These are phyloP conservation scores for Byssochlamys sp. DNA, from an alignment of 2,329 filamentous ascomycete species.

Conservation along the genomic window DNA sequence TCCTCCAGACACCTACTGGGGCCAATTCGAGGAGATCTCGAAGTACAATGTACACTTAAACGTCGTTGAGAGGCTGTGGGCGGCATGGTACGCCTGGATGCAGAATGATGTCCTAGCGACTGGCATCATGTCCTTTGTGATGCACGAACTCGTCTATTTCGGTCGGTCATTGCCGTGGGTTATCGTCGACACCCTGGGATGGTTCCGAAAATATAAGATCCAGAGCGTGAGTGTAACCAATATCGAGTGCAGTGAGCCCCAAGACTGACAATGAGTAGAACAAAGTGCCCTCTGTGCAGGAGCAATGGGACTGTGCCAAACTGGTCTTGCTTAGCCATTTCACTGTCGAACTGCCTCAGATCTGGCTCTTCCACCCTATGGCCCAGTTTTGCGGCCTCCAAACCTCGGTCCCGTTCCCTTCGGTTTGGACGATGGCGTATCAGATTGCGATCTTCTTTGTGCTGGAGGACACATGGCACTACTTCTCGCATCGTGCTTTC, in stretches of 20 bases:
- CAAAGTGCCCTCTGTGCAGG: constrained; percentile 84
- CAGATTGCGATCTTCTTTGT: constrained; percentile 93
- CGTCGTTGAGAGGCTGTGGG: constrained; percentile 79
- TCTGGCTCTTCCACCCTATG: constrained; percentile 96
- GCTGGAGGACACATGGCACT: constrained; percentile 95
- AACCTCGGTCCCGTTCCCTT: constrained; percentile 81
- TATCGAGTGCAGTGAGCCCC: not conserved
- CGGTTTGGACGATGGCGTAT: constrained; percentile 72
- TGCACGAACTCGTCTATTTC: constrained; percentile 94
- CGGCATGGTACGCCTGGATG: constrained; percentile 95
- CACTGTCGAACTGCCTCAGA: constrained; percentile 94
- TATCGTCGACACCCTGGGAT: constrained; percentile 77
- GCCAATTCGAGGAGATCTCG: constrained; percentile 55
- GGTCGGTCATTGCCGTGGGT: constrained; percentile 85
- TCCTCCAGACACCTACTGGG: constrained; percentile 52
- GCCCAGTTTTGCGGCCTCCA: constrained; percentile 84
- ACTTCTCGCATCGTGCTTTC: constrained; percentile 86
- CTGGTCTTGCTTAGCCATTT: constrained; percentile 92
- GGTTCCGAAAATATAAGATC: constrained; percentile 89
- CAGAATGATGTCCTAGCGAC: constrained; percentile 94
- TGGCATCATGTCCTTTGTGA: constrained; percentile 90
- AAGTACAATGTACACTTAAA: constrained; percentile 78
- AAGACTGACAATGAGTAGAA: constrained; percentile 32
- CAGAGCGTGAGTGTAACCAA: constrained; percentile 55
- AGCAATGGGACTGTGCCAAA: constrained; percentile 89